Evolutionary conservation across 805 yeast genomes (phyloP), one percentile per base, ranked within the genome.

Genomic region (Pichia paraexigua): DNA sequence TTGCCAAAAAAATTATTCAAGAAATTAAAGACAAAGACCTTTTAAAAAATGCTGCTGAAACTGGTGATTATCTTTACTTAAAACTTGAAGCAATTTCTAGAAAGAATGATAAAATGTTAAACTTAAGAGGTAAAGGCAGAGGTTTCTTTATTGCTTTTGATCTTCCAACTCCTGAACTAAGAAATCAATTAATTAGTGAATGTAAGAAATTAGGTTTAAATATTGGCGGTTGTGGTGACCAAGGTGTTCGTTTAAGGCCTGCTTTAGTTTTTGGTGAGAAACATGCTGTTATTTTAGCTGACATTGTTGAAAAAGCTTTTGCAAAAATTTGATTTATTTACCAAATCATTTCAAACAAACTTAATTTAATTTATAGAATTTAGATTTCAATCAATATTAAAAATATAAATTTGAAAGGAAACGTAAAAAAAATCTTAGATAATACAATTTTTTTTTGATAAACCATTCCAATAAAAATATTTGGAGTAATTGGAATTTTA

Each of bases 141-240:
- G 87, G 84, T 51, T 78, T 83, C 21, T 82, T 80, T 62, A 80
- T 82, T 58, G 86, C 87, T 10, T 82, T 82, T 79, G 83, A 79
- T 62, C 68, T 76, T 59, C 71, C 69, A 40, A 63, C 70, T 44
- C 62, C 73, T 10, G 69, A 62, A 18, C 61, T 61, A 39, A 75
- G 87, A 68, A 75, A 76, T 56, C 61, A 69, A 43, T 68, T 82
- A 47, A 69, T 82, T 58, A 57, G 63, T 41, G 62, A 60, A 13
- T 68, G 77, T 63, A 78, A 79, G 60, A 60, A 67, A 24, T 71
- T 71, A 41, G 88, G 88, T 47, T 72, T 82, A 55, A 82, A 82
- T 62, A 76, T 80, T 47, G 88, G 88, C 51, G 88, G 86, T 22
- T 82, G 87, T 65, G 83, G 85, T 52, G 83, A 76, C 30, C 55